Evolutionary conservation across 106 monocot species (phyloP), one percentile per base, ranked within the genome.

Genomic region (Dendrobium nobile): DNA sequence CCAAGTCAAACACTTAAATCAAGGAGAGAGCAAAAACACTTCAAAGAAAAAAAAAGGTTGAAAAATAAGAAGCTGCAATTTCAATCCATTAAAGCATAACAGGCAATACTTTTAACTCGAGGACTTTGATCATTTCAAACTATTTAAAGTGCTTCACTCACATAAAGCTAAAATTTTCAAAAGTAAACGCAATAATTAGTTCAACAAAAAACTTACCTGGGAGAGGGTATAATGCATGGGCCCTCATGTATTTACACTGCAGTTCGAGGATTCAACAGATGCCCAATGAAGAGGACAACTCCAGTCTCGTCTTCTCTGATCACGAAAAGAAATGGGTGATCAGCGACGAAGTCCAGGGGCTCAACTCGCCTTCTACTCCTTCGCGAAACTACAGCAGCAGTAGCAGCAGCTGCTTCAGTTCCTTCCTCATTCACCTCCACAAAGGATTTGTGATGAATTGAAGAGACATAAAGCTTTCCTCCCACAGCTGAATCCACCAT

Each of bases 341-440:
- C 89, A 15, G 92, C 92, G 16, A 86, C 89, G 72, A 89, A 92
- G 51, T 89, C 84, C 8, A 78, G 10, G 10, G 90, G 85, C 7
- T 41, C 24, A n/a, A 54, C 3, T 0, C 40, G 64, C 0, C 19
- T 56, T 19, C 0, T 56, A 11, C 3, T 17, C 0, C 19, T 3
- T 0, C 0, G 4, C 43, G 15, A 11, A 17, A 89, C 77, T 54
- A 88, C 86, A 48, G 82, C 94, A 61, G 86, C 88, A 73, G 86
- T 68, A 79, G 95, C 88, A 77, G 84, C 88, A 45, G 92, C 87
- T n/a, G 92, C 95, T 74, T 92, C 95, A 22, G 90, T 92, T 80
- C 92, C 95, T 87, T 90, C 92, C 86, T 95, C 95, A 28, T 90
- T 92, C 20, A 95, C 88, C 75, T 90, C 92, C 22, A 95, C 45